Base-by-base conservation (phyloP, 2,329 filamentous ascomycete species). In the Claviceps spartinae region DNA sequence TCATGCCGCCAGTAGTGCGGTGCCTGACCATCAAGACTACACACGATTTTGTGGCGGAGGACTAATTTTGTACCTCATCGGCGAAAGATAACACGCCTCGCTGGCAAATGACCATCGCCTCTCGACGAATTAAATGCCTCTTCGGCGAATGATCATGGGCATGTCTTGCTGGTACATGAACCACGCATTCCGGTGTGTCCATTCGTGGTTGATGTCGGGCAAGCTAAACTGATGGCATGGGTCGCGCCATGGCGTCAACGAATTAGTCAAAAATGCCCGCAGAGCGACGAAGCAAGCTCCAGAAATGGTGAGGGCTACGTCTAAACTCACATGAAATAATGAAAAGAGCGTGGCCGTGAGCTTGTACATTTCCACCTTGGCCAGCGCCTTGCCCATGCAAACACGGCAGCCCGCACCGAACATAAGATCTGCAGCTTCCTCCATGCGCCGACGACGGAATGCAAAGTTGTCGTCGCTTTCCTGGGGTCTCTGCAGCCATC, bases 281-380 rank as follows among this genome's bases (percentile, higher is more conserved):
- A 34, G 9, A 34, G 3, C 30, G 30, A 11, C 30, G 4, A 34
- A 34, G 8, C 30, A 34, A 34, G 9, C 3, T 34, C 9, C 8
- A 3, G 30, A 11, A 34, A 34, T 4, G 9, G 9, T 11, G 30
- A 34, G 1, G 14, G 24, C 16, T 30, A 16, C 14, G 36, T 16
- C 13, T 34, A 7, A 16, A 56, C 57, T 49, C 42, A 58, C 56
- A 44, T 74, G 63, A 56, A 74, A 77, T 42, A 57, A 64, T 7
- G 56, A 58, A 55, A 74, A 66, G 47, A 77, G 52, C n/a, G 71
- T 74, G 4, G 74, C 63, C 3, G 65, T 57, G 1, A 67, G 54
- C 58, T 69, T 69, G 53, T 66, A 66, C 20, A 68, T 54, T 54
- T 69, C 61, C 53, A 66, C 55, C 52, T 58, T 53, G 13, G 60